Base-by-base conservation (phyloP, 805 yeast species). In the Spathaspora arborariae region DNA sequence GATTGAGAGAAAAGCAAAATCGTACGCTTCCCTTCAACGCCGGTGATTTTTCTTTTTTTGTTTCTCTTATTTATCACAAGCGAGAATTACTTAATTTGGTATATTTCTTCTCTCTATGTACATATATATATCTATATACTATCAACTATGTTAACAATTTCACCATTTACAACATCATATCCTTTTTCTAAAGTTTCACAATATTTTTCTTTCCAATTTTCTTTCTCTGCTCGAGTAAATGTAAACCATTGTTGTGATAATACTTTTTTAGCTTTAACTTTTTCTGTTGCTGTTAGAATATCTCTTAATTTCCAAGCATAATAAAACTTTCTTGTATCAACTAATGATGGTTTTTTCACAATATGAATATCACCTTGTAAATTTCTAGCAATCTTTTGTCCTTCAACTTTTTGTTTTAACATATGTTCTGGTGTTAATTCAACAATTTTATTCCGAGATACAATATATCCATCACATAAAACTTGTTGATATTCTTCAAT, bases 91-190 rank as follows among this genome's bases (percentile, higher is more conserved):
- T 20, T 9, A 13, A 6, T 9, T 39, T 24, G 4, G 11, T 15
- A 21, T 13, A 7, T 39, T 33, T n/a, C 16, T 19, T 10, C 20
- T n/a, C 20, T 16, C 8, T 5, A 10, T 20, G 11, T 34, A 33
- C 35, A 15, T 13, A 33, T 16, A 10, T 8, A 11, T n/a, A 20
- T n/a, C 24, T 20, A 34, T 15, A 13, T 11, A 2, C 13, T 22
- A 41, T 55, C 65, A 63, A 56, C 64, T 6, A 53, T 49, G 19
- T 57, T 50, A n/a, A 67, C 61, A 10, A 67, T 52, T 49, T 62
- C 46, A 5, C 70, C 70, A 19, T 52, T 53, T 44, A 52, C 47
- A 10, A 67, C 56, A 41, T 65, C 71, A 44, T 58, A 57, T 1
- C 72, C 72, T 42, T 42, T 51, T 34, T 52, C 48, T 35, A 65